Base-by-base conservation (phyloP, 2,329 filamentous ascomycete species). In the Sarocladiaceae sp. region DNA sequence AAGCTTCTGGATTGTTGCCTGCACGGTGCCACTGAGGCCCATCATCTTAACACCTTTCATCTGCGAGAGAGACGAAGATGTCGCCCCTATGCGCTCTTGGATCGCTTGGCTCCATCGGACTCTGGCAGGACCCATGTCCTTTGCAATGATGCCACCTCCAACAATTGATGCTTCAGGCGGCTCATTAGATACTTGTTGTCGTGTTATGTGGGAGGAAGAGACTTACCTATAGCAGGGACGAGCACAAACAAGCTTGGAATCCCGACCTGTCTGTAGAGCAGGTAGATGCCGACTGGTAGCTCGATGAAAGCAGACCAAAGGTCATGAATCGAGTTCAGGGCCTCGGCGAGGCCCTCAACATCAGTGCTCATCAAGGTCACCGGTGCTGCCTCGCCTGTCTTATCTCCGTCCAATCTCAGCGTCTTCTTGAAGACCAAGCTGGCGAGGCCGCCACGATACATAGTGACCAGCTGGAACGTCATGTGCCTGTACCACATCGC, bases 371-470 rank as follows among this genome's bases (percentile, higher is more conserved):
- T 73, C 6, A 72, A 55, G 1, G 68, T 72, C 4, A 68, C 51
- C 1, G 69, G 60, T 1, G 62, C 61, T 1, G 60, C 58, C 18
- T 67, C 64, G 13, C 65, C 60, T 19, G 60, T 53, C 1, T 55
- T 49, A 1, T 54, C 49, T 0, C 56, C 53, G 10, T 56, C 56
- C 13, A 69, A 48, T 1, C 53, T 50, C 1, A 70, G 46, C 0
- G 69, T 71, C 50, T 72, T 71, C 15, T 66, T 63, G 51, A 72
- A 79, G 2, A 80, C 67, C 50, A 77, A 58, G 0, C 70, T 67
- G 3, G 63, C 53, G 2, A 68, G 45, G 1, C 56, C 59, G 1
- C 58, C 64, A 18, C 66, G 59, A 24, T 58, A 54, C 56, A 64
- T 61, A 7, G 62, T 60, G 20, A 65, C 58, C 18, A 61, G 54